Evolutionary conservation across 805 yeast species (phyloP), one percentile per base, ranked within the genome.

Genomic region (Lipomyces starkeyi): DNA sequence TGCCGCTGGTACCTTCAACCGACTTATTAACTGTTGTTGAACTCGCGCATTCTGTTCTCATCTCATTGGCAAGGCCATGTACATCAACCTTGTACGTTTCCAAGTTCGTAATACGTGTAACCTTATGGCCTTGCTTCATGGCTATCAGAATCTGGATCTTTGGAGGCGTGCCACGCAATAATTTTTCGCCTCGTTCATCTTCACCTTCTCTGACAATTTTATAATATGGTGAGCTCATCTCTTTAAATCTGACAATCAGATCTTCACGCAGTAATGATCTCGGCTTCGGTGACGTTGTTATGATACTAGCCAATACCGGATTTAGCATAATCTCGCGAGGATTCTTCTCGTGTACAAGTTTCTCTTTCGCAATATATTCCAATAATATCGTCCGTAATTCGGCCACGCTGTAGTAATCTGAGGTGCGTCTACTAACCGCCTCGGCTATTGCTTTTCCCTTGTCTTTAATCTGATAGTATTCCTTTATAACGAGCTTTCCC

Each of bases 21-120:
- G 79, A 71, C 32, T 73, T 70, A 22, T 58, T 61, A 11, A 91
- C 83, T 0, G 97, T 88, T 0, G 95, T 84, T 0, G 98, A 91
- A 0, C 97, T 97, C 13, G 97, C 93, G 77, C 98, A 95, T 71
- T 87, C 88, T 25, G 87, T 86, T 67, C 89, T 87, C 70, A 94
- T 78, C 57, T 87, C 89, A 37, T 86, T 87, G 1, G 96, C 88
- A 20, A 95, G 78, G 9, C 82, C 82, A 35, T 85, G 87, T 0
- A 91, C 84, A 65, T 87, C 88, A 47, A 94, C 83, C 63, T 83
- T 82, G 77, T 86, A 94, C 5, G 81, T 80, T 68, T 91, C 97
- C 69, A 91, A 83, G 67, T 91, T 89, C 20, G 84, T 81, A 0
- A 93, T 85, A 47, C 87, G 82, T 0, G 98, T 94, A 20, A 93